These are phyloP conservation scores for Fusarium sacchari DNA, from an alignment of 2,329 filamentous ascomycete genomes.

Conservation along the genomic window DNA sequence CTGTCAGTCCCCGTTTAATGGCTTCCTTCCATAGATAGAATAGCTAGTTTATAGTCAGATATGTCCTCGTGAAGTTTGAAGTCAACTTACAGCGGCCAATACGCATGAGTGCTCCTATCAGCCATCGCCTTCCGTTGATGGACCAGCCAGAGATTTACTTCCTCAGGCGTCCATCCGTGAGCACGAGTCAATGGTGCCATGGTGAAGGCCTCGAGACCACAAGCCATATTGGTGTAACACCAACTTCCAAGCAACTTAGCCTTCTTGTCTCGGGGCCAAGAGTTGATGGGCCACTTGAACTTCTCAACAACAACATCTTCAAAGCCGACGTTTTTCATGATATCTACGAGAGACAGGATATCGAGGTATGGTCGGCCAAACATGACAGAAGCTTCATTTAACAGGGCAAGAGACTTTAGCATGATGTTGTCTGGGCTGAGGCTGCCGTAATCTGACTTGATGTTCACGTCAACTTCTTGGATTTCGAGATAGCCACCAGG, in stretches of 20 bases:
- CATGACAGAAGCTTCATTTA: slow-evolving; percentile 38
- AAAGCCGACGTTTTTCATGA: slow-evolving; percentile 34
- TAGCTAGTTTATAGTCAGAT: not conserved
- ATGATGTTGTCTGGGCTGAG: slow-evolving; percentile 31
- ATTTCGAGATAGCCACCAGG: slow-evolving; percentile 34
- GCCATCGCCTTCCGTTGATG: slow-evolving; percentile 25
- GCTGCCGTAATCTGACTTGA: slow-evolving; percentile 31
- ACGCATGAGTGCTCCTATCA: slow-evolving; percentile 7
- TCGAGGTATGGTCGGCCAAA: slow-evolving; percentile 32
- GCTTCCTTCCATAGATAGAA: slow-evolving; percentile 22
- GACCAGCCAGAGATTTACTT: slow-evolving; percentile 19
- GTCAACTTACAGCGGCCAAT: slow-evolving; percentile 28
- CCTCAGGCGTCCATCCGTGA: slow-evolving; percentile 19
- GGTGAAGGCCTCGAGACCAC: slow-evolving; percentile 30
- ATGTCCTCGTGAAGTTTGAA: not conserved
- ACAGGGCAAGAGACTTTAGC: slow-evolving; percentile 28
- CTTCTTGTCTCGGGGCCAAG: slow-evolving; percentile 29
- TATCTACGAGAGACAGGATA: slow-evolving; percentile 18
- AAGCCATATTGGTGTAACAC: slow-evolving; percentile 21
- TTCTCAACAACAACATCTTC: slow-evolving; percentile 19
- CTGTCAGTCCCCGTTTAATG: not conserved
- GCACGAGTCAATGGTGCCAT: slow-evolving; percentile 31
- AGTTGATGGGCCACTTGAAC: slow-evolving; percentile 37
- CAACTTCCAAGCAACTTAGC: slow-evolving; percentile 31
- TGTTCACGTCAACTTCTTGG: slow-evolving; percentile 25